Evolutionary conservation across 129 eudicot species (phyloP).

Genomic region (Pittosporum tobira): DNA sequence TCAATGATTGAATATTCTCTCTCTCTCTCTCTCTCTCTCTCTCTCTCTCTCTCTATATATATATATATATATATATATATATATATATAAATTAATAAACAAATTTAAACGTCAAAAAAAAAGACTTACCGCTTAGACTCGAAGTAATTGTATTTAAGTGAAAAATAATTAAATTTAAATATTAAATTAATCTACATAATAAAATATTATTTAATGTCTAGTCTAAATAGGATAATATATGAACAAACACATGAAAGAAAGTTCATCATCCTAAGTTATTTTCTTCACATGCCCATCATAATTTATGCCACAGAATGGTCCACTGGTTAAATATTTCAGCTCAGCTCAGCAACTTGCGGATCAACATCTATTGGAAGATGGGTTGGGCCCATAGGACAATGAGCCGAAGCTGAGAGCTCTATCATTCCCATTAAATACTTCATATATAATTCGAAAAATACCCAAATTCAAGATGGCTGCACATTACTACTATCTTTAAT

Average conservation of each 20-base stretch:
- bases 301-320: conserved; percentile 10
- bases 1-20: not conserved
- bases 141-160: no score
- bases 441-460: conserved; percentile 6
- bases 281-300: conserved; percentile 9
- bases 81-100: no score
- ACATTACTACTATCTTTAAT: not conserved
- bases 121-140: no score
- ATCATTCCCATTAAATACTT: conserved; percentile 1
- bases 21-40: no score
- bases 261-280: no score
- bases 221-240: not conserved
- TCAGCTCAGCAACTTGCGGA: conserved; percentile 22
- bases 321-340: conserved; percentile 16
- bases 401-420: conserved; percentile 14
- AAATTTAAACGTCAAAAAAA: no score
- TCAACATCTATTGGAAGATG: conserved; percentile 19
- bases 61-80: not conserved
- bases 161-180: no score
- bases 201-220: no score
- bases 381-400: conserved; percentile 16
- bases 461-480: conserved; percentile 9
- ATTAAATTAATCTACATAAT: no score
- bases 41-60: conserved; percentile 1
- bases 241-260: no score